These are phyloP conservation scores for Botrytis deweyae DNA, from an alignment of 2,329 filamentous ascomycete species.

Conservation along the genomic window DNA sequence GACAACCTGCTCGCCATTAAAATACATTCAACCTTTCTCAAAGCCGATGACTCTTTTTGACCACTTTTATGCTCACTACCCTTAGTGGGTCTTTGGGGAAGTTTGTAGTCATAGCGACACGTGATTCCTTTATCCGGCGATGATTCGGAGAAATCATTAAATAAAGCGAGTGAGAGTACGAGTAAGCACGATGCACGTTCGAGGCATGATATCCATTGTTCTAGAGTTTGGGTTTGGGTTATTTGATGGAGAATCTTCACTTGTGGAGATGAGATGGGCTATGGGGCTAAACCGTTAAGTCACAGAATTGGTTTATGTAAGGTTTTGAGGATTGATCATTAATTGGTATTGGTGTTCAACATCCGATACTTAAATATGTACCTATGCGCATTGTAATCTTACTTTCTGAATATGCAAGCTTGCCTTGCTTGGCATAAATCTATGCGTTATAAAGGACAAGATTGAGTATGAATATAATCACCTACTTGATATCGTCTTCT, in stretches of 20 bases:
- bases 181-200: not conserved
- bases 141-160: not conserved
- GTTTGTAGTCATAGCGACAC: not conserved
- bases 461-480: not conserved
- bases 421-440: too few species aligned
- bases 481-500: too few species aligned
- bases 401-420: not conserved
- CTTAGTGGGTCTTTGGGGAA: slow-evolving; percentile 9
- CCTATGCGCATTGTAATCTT: not conserved
- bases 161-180: not conserved
- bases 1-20: slow-evolving; percentile 16
- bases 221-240: not conserved
- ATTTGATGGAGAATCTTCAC: too few species aligned
- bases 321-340: not conserved
- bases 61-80: not conserved
- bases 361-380: not conserved
- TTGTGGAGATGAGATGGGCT: not conserved
- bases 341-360: not conserved
- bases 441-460: not conserved
- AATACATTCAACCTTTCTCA: not conserved
- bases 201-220: not conserved
- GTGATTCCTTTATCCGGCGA: slow-evolving; percentile 7
- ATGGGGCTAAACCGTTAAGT: not conserved
- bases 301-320: not conserved
- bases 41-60: slow-evolving; percentile 5